Conservation (phyloP, 768 basidiomycete genomes). For the Ramaria rubella region DNA sequence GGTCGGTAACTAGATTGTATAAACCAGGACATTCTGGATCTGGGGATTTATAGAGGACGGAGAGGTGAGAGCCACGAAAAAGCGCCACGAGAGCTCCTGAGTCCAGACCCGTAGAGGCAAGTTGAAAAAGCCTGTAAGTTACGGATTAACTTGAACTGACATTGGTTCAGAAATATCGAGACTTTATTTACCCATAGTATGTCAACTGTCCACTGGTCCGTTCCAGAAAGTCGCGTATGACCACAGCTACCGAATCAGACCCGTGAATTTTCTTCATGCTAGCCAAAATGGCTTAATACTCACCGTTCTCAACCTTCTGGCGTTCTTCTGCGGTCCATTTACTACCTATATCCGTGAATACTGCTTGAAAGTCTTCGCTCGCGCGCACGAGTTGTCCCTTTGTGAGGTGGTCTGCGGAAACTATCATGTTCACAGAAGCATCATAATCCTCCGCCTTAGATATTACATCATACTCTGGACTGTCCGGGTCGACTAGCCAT, state of each 20-base stretch:
- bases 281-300: slow-evolving; percentile 17
- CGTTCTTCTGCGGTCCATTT: slow-evolving; percentile 48
- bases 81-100: slow-evolving; percentile 70
- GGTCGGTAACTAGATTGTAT: slow-evolving; percentile 82
- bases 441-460: slow-evolving; percentile 61
- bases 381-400: slow-evolving; percentile 51
- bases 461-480: slow-evolving; percentile 51
- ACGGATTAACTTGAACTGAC: background rate
- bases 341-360: slow-evolving; percentile 19
- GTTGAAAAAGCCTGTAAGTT: slow-evolving; percentile 50
- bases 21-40: slow-evolving; percentile 33
- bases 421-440: slow-evolving; percentile 63
- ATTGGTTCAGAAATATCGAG: background rate
- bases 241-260: slow-evolving; percentile 43
- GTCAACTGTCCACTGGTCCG: slow-evolving; percentile 76
- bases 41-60: slow-evolving; percentile 69
- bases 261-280: slow-evolving; percentile 1
- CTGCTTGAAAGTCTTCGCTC: slow-evolving; percentile 22
- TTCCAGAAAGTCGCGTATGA: slow-evolving; percentile 63
- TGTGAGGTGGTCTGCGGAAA: slow-evolving; percentile 71
- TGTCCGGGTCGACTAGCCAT: slow-evolving; percentile 73
- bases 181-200: slow-evolving; percentile 53
- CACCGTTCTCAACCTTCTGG: slow-evolving; percentile 66
- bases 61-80: slow-evolving; percentile 86
- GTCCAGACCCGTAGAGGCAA: slow-evolving; percentile 40